These are phyloP conservation scores for Chrysanthemum lavandulifolium DNA, from an alignment of 129 eudicot genomes.

Conservation along the genomic window DNA sequence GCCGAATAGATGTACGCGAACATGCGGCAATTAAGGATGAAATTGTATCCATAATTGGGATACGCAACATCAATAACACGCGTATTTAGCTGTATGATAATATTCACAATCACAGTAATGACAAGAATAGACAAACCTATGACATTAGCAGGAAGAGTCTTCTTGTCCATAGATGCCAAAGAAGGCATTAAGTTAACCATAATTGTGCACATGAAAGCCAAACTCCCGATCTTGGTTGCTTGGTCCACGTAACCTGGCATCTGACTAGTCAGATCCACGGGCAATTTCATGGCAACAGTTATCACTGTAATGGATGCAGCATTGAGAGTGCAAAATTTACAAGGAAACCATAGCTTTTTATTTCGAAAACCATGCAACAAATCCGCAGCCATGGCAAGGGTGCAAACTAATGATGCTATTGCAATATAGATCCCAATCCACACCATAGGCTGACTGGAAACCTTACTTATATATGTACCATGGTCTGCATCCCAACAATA, in stretches of 20 bases:
- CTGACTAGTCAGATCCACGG: slow-evolving; percentile 31
- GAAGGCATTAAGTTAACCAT: slow-evolving; percentile 42
- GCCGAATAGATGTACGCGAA: neutral
- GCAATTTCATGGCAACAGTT: slow-evolving; percentile 41
- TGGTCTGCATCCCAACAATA: too few species aligned
- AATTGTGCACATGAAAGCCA: slow-evolving; percentile 28
- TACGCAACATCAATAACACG: neutral
- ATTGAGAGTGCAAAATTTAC: slow-evolving; percentile 36
- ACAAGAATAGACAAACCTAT: slow-evolving; percentile 38
- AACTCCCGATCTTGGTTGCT: slow-evolving; percentile 27
- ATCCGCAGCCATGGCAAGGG: slow-evolving; percentile 41
- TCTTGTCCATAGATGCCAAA: slow-evolving; percentile 32
- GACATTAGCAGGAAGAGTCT: slow-evolving; percentile 23
- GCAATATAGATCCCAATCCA: slow-evolving; percentile 49
- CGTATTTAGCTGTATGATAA: slow-evolving; percentile 26
- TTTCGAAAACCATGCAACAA: slow-evolving; percentile 25
- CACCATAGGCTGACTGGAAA: slow-evolving; percentile 23
- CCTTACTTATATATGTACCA: too few species aligned
- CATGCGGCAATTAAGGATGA: too few species aligned
- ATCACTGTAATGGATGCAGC: slow-evolving; percentile 40
- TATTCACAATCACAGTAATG: slow-evolving; percentile 30
- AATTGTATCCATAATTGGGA: too few species aligned
- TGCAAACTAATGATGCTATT: slow-evolving; percentile 36
- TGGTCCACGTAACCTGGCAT: slow-evolving; percentile 20
- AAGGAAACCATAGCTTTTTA: slow-evolving; percentile 42